Evolutionary conservation across 2,329 filamentous ascomycete genomes (phyloP).

Genomic region (Ambrosiella beaveri): DNA sequence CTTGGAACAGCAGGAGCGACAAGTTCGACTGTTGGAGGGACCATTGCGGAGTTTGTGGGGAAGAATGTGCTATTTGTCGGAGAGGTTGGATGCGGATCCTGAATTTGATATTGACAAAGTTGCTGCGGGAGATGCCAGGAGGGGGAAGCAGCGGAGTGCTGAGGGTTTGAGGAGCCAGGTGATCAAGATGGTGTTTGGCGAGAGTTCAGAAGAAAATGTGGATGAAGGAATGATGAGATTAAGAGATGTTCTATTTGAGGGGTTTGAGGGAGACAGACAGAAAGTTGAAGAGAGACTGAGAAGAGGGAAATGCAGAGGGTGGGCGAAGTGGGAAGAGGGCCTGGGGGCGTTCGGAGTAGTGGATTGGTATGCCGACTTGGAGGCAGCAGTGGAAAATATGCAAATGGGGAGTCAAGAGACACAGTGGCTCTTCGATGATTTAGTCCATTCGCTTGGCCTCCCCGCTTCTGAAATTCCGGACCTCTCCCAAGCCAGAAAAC

Average conservation of each 20-base stretch:
- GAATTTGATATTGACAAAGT: slow-evolving; percentile 1
- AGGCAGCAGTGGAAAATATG: slow-evolving; percentile 1
- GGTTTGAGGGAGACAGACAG: not conserved
- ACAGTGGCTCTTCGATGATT: not conserved
- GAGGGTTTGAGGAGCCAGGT: not conserved
- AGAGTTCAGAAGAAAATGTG: not conserved
- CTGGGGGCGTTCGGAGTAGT: slow-evolving; percentile 1
- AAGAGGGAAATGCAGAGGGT: not conserved
- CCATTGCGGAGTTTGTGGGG: slow-evolving; percentile 15
- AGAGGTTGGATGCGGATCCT: slow-evolving; percentile 5
- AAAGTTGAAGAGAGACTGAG: not conserved
- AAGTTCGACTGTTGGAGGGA: slow-evolving; percentile 5
- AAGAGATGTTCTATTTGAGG: not conserved
- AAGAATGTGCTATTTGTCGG: slow-evolving; percentile 14
- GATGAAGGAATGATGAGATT: not conserved
- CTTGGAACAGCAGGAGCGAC: slow-evolving; percentile 2
- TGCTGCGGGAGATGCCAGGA: not conserved
- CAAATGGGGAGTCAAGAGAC: not conserved
- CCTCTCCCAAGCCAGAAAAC: not conserved
- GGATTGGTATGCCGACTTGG: slow-evolving; percentile 11
- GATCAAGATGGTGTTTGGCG: not conserved
- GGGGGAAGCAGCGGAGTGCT: slow-evolving; percentile 9
- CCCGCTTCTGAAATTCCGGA: not conserved
- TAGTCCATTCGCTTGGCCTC: not conserved
- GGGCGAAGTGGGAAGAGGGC: slow-evolving; percentile 3